These are phyloP conservation scores for Camellia japonica DNA, from an alignment of 148 eudicot genomes.

Conservation along the genomic window DNA sequence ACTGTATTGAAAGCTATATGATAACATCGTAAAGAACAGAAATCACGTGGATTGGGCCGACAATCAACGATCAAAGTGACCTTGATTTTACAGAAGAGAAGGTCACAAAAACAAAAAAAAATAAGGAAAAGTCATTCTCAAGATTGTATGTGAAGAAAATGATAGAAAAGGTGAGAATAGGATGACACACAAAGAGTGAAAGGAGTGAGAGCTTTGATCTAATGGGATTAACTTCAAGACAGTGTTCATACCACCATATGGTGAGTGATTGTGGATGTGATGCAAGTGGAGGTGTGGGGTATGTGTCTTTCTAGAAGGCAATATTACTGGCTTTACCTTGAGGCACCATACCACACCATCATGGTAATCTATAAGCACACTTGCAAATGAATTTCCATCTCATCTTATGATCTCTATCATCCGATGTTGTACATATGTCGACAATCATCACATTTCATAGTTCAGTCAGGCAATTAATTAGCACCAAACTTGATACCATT, in stretches of 20 bases:
- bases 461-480: conserved; percentile 18
- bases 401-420: conserved; percentile 10
- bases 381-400: conserved; percentile 20
- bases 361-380: conserved; percentile 23
- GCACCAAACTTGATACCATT: conserved; percentile 24
- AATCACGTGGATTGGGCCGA: conserved; percentile 19
- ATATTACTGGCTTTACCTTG: neutral
- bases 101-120: neutral
- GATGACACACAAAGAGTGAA: neutral
- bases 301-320: neutral
- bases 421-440: too few relatives aligned
- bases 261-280: conserved; percentile 12
- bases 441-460: too few relatives aligned
- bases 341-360: conserved; percentile 6
- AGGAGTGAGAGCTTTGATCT: conserved; percentile 14
- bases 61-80: neutral
- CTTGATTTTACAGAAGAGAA: too few relatives aligned
- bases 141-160: neutral
- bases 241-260: conserved; percentile 22
- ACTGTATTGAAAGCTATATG: conserved; percentile 13
- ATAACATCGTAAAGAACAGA: conserved; percentile 10
- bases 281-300: conserved; percentile 5
- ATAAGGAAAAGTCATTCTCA: neutral
- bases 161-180: conserved; percentile 2
- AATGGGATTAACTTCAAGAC: conserved; percentile 12